Evolutionary conservation across 2,329 filamentous ascomycete genomes (phyloP).

Genomic region (Diaporthe sp.): DNA sequence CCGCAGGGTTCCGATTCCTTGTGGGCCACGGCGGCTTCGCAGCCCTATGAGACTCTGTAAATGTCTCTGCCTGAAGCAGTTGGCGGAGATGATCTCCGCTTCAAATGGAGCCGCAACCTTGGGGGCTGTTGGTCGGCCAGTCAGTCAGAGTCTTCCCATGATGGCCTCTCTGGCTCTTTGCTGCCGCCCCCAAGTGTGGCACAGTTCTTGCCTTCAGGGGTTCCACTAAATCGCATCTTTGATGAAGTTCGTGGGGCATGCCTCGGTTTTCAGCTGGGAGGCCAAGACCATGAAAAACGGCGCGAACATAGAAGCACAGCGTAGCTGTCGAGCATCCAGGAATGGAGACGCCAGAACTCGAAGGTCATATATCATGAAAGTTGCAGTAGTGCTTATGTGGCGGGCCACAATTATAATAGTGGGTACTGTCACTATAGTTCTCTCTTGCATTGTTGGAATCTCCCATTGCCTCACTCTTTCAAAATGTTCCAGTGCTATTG

Average conservation of each 20-base stretch:
- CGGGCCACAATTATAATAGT: too few species aligned
- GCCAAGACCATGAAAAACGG: too few species aligned
- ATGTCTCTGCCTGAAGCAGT: not conserved
- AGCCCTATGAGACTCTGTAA: not conserved
- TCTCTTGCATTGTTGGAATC: too few species aligned
- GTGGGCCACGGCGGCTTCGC: not conserved
- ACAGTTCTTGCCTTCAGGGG: not conserved
- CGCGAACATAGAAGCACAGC: not conserved
- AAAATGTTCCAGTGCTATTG: not conserved
- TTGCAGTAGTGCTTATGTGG: too few species aligned
- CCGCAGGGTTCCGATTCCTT: not conserved
- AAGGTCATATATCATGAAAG: too few species aligned
- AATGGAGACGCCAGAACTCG: too few species aligned
- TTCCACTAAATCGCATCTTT: not conserved
- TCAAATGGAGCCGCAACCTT: conserved; percentile 3
- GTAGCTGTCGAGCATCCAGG: too few species aligned
- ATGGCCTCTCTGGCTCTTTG: too few species aligned
- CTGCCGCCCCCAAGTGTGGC: not conserved
- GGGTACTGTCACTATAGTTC: too few species aligned
- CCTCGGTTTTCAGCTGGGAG: too few species aligned
- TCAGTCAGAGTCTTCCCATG: not conserved
- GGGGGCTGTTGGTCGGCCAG: not conserved
- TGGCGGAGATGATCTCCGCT: not conserved
- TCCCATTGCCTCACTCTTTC: not conserved
- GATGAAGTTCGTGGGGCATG: not conserved